These are phyloP conservation scores for Silene coronaria DNA, from an alignment of 179 eudicot genomes.

Conservation along the genomic window DNA sequence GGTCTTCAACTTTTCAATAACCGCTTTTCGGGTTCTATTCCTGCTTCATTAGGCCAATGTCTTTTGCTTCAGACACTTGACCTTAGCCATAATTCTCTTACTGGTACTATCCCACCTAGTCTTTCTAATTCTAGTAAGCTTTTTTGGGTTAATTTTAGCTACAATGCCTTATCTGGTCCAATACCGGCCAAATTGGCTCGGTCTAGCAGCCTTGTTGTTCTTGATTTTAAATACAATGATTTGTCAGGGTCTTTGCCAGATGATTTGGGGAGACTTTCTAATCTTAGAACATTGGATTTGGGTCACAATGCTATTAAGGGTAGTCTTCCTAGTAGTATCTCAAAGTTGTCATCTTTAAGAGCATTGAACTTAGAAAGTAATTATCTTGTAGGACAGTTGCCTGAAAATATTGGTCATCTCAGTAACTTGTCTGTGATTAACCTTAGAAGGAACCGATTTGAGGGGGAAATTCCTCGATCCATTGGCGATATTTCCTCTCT, in stretches of 20 bases:
- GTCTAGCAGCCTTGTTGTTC: conserved; percentile 43
- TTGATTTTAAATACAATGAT: conserved; percentile 64
- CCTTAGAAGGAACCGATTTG: conserved; percentile 45
- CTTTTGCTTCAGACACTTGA: conserved; percentile 61
- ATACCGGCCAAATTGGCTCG: conserved; percentile 52
- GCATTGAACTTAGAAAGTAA: conserved; percentile 43
- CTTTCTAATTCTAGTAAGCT: conserved; percentile 58
- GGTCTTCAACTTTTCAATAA: conserved; percentile 78
- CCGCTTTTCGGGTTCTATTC: conserved; percentile 68
- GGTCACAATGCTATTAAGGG: conserved; percentile 46
- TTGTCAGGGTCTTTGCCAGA: conserved; percentile 63
- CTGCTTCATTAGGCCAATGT: conserved; percentile 56
- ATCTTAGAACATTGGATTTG: conserved; percentile 31
- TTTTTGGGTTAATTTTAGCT: conserved; percentile 70
- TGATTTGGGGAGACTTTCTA: conserved; percentile 34
- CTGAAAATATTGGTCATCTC: conserved; percentile 36
- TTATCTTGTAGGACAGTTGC: conserved; percentile 40
- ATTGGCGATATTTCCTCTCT: conserved; percentile 49
- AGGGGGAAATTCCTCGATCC: conserved; percentile 48
- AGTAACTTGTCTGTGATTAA: conserved; percentile 44
- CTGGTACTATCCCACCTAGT: conserved; percentile 57
- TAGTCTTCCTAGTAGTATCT: conserved; percentile 41
- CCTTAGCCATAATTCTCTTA: conserved; percentile 61
- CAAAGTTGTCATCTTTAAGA: conserved; percentile 39
- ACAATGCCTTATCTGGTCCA: conserved; percentile 50